phyloP scores from a whole-genome alignment of 2,329 filamentous ascomycete genomes.

The Fusarium transvaalense region DNA sequence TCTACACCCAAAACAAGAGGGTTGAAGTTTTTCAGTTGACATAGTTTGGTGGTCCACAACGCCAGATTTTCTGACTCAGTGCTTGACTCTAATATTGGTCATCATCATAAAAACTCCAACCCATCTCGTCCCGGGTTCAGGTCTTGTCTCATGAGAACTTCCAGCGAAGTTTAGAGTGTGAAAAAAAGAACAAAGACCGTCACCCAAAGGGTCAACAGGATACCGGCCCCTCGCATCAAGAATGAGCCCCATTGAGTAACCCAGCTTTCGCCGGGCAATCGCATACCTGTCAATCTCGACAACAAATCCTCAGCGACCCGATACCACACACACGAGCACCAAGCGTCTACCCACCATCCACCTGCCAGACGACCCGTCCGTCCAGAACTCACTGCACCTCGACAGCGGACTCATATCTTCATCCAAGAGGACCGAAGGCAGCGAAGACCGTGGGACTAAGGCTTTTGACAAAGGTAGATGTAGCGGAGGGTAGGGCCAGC shows the following conservation, averaged over 20 bases:
- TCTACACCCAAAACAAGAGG: conserved; percentile 6
- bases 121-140: conserved; percentile 30
- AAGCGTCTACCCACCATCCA: conserved; percentile 60
- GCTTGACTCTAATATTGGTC: conserved; percentile 97
- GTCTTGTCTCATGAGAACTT: conserved; percentile 53
- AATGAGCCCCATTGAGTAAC: conserved; percentile 99
- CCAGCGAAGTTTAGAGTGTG: conserved; percentile 58
- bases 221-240: conserved; percentile 89
- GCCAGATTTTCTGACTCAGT: conserved; percentile 72
- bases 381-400: conserved; percentile 43
- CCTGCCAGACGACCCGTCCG: conserved; percentile 32
- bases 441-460: conserved; percentile 47
- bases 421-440: conserved; percentile 70
- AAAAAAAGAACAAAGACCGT: conserved; percentile 47
- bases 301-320: conserved; percentile 74
- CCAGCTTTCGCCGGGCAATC: conserved; percentile 78
- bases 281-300: conserved; percentile 99
- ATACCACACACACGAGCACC: conserved; percentile 60
- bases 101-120: conserved; percentile 85
- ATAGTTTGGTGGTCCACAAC: conserved; percentile 51
- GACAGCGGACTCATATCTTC: conserved; percentile 87
- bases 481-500: conserved; percentile 60
- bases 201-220: conserved; percentile 40
- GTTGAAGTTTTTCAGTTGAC: conserved; percentile 52
- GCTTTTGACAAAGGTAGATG: conserved; percentile 51